Percentiles rank a stretch among this genome's conserved stretches.
Conservation (phyloP, 805 yeast species). For the Candida tibetensis region DNA sequence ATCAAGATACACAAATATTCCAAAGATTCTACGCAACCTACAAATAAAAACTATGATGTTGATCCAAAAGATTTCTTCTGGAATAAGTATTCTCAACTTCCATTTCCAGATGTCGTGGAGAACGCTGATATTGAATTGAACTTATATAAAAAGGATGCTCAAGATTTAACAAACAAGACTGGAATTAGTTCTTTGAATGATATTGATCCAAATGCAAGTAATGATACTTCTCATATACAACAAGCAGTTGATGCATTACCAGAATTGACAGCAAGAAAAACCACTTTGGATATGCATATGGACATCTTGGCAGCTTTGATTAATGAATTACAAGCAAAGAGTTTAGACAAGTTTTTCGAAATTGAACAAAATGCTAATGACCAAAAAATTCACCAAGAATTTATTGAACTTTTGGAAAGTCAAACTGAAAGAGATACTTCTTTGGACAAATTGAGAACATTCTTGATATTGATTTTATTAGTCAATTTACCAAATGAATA, state of each 20-base stretch:
- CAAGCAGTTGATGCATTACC: conserved; percentile 92
- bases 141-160: conserved; percentile 82
- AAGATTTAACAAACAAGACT: conserved; percentile 75
- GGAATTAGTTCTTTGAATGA: conserved; percentile 73
- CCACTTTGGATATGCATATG: conserved; percentile 94
- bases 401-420: conserved; percentile 53
- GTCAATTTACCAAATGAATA: conserved; percentile 30
- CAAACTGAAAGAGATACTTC: conserved; percentile 57
- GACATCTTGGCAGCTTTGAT: conserved; percentile 83
- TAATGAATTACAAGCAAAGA: conserved; percentile 80
- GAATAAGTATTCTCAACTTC: conserved; percentile 76
- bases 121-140: conserved; percentile 84
- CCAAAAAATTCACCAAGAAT: conserved; percentile 56
- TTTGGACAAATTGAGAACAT: conserved; percentile 83
- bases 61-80: conserved; percentile 95
- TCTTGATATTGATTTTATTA: conserved; percentile 67
- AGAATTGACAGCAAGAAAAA: conserved; percentile 83
- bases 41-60: conserved; percentile 69
- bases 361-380: conserved; percentile 81
- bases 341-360: conserved; percentile 87
- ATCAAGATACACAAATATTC: conserved; percentile 52
- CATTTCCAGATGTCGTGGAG: conserved; percentile 99
- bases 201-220: conserved; percentile 55
- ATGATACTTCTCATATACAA: conserved; percentile 66
- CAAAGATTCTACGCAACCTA: conserved; percentile 27